Evolutionary conservation across 176 grass and related monocot genomes (phyloP).

Genomic region (Zea luxurians): DNA sequence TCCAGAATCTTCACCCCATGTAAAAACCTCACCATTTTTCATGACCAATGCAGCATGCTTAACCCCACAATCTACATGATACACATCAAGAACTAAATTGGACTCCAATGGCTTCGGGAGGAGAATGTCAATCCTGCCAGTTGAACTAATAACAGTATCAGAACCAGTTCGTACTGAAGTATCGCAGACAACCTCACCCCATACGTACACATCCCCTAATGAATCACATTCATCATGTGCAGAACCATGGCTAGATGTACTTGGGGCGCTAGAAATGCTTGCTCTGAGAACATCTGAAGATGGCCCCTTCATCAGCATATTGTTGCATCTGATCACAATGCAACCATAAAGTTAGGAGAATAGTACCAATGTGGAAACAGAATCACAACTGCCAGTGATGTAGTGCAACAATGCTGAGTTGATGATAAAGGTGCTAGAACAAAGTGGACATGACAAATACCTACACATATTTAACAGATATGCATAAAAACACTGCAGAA

Average conservation of each 20-base stretch:
- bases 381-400: neutral
- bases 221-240: slow-evolving; percentile 89
- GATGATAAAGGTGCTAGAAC: neutral
- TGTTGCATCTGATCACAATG: slow-evolving; percentile 65
- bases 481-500: neutral
- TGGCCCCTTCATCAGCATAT: slow-evolving; percentile 67
- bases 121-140: slow-evolving; percentile 59
- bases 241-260: slow-evolving; percentile 96
- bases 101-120: slow-evolving; percentile 82
- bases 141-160: slow-evolving; percentile 49
- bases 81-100: slow-evolving; percentile 83
- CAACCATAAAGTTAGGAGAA: slow-evolving; percentile 16
- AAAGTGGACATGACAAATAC: slow-evolving; percentile 15
- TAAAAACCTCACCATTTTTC: slow-evolving; percentile 85
- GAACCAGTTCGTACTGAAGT: slow-evolving; percentile 47
- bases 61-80: slow-evolving; percentile 83
- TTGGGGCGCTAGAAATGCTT: slow-evolving; percentile 94
- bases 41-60: slow-evolving; percentile 79
- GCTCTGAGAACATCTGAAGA: slow-evolving; percentile 84
- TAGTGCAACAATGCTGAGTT: neutral
- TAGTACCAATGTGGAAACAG: neutral
- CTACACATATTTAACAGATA: slow-evolving; percentile 33
- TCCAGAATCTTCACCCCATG: slow-evolving; percentile 94
- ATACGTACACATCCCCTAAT: slow-evolving; percentile 83
- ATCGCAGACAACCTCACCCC: slow-evolving; percentile 83